A percentile compares a stretch with the other conserved stretches of the same genome.
Conservation (phyloP, 352 stramenopile species). For the Globisporangium alternatum region DNA sequence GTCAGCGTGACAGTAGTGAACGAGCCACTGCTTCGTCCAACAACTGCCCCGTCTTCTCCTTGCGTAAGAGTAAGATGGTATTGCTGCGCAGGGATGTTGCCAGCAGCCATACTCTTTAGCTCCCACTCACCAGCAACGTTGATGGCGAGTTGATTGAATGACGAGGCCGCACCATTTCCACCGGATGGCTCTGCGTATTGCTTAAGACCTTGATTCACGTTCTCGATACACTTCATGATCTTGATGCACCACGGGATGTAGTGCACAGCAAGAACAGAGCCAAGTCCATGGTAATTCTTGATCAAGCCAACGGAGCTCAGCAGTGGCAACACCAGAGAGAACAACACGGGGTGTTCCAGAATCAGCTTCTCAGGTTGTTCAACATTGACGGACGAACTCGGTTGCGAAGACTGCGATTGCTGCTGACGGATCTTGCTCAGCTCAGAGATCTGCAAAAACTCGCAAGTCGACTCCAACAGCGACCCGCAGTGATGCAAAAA, state of each 20-base stretch:
- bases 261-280: constrained; percentile 63
- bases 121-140: constrained; percentile 83
- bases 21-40: constrained; percentile 71
- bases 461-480: constrained; percentile 52
- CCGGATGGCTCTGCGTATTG: constrained; percentile 20
- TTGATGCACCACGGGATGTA: constrained; percentile 80
- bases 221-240: constrained; percentile 64
- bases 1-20: constrained; percentile 83
- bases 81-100: constrained; percentile 84
- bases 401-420: neutral
- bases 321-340: constrained; percentile 60
- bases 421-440: constrained; percentile 23
- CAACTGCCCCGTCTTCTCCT: constrained; percentile 54
- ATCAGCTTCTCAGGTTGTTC: constrained; percentile 34
- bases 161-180: constrained; percentile 23
- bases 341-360: constrained; percentile 46
- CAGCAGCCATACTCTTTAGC: constrained; percentile 83
- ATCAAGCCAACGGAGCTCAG: constrained; percentile 63
- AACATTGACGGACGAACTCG: neutral
- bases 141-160: constrained; percentile 42
- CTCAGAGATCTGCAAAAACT: constrained; percentile 38
- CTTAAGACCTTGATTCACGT: constrained; percentile 48
- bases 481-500: constrained; percentile 67
- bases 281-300: constrained; percentile 66
- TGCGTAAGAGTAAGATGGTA: constrained; percentile 81